phyloP scores from a whole-genome alignment of 2,329 filamentous ascomycete genomes.

The Fusarium burgessii region DNA sequence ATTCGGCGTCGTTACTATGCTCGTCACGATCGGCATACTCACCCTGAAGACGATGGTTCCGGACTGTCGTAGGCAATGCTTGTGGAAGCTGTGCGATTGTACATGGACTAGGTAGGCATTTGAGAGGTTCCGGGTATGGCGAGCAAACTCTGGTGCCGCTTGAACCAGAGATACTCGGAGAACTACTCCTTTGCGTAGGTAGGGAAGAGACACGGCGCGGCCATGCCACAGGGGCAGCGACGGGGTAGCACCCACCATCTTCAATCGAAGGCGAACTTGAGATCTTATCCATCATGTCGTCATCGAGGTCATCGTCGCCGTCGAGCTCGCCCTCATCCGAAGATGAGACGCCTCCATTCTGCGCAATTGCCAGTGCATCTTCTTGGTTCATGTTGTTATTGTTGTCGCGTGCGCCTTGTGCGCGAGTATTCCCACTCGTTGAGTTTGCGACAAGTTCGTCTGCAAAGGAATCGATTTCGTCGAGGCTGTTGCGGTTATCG shows the following conservation, averaged over 20 bases:
- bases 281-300: slow-evolving; percentile 98
- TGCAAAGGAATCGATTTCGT: slow-evolving; percentile 59
- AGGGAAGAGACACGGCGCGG: slow-evolving; percentile 60
- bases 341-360: slow-evolving; percentile 68
- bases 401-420: slow-evolving; percentile 32
- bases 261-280: slow-evolving; percentile 99
- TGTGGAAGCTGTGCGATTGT: slow-evolving; percentile 37
- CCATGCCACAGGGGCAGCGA: slow-evolving; percentile 54
- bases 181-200: slow-evolving; percentile 50
- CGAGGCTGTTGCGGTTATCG: slow-evolving; percentile 56
- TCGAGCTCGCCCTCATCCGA: slow-evolving; percentile 73
- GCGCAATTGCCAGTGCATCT: slow-evolving; percentile 69
- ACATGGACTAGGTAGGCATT: slow-evolving; percentile 43
- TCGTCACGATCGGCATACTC: slow-evolving; percentile 56
- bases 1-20: slow-evolving; percentile 48
- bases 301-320: slow-evolving; percentile 79
- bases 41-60: slow-evolving; percentile 63
- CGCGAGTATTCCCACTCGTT: slow-evolving; percentile 43
- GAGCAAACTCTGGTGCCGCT: slow-evolving; percentile 49
- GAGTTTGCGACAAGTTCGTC: slow-evolving; percentile 58
- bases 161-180: slow-evolving; percentile 40
- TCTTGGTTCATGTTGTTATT: slow-evolving; percentile 58
- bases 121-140: slow-evolving; percentile 56
- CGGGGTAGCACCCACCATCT: slow-evolving; percentile 85
- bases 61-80: slow-evolving; percentile 26